Evolutionary conservation across 371 early-diverging fungal species (phyloP), one percentile per base, ranked within the genome.

Genomic region (Mucor velutinosus): DNA sequence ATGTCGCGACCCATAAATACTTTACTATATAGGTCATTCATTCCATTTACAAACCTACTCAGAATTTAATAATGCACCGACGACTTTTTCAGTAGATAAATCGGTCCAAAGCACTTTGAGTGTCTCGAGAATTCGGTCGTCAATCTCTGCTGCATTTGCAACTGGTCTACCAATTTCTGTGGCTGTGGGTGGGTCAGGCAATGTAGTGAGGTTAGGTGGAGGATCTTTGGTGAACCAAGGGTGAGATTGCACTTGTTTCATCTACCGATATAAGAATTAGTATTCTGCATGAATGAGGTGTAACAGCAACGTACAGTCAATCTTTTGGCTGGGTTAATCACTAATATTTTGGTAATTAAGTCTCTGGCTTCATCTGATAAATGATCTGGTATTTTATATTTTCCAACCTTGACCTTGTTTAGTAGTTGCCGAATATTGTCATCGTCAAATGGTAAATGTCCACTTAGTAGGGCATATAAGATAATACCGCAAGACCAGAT

Each of bases 401-500:
- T 80, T 30, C 83, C 83, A 49, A 67, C 49, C 64, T 83, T 83
- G 69, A 93, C 93, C 76, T 94, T 94, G 61, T 77, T 82, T 29
- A 94, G 69, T 21, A 95, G 70, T 47, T 88, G 81, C 7, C 90
- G 78, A 59, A 96, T 93, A 76, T 96, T 94, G 58, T 94, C 94
- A 72, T 96, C 96, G 65, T 97, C 96, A 82, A 96, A 97, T 3
- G 98, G 98, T 39, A 97, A 79, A 67, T 90, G 90, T 4, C 97
- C 97, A 51, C 92, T 90, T 47, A 98, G 72, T 19, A 97, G 78
- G 0, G 95, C 96, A 73, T 91, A 97, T 11, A 97, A 74, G 41
- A 98, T 94, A 53, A 98, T 92, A 3, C 98, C 98, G 67, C 95
- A 92, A 11, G 93, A 92, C 97, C 97, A 98, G 30, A 96, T 87